Evolutionary conservation across 495 filamentous ascomycete species (phyloP).

Genomic region (Trichoderma parareesei): DNA sequence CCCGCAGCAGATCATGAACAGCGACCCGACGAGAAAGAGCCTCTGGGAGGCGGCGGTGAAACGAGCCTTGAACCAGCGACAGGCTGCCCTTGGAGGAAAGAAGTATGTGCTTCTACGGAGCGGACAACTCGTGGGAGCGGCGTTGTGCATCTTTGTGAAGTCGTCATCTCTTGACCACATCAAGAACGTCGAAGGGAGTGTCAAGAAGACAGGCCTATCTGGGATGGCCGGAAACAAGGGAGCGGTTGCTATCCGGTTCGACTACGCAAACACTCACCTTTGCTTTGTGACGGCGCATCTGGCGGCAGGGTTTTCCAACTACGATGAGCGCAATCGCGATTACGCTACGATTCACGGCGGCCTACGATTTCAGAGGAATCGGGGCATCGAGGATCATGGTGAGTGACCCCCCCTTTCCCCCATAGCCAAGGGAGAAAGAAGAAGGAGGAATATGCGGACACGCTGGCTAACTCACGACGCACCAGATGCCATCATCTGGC

Average conservation of each 20-base stretch:
- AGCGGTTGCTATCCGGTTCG: conserved; percentile 91
- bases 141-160: conserved; percentile 83
- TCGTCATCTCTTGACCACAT: conserved; percentile 66
- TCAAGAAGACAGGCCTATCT: conserved; percentile 97
- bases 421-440: neutral
- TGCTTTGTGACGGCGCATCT: conserved; percentile 97
- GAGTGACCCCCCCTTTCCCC: conserved; percentile 14
- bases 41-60: conserved; percentile 80
- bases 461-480: neutral
- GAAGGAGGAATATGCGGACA: neutral
- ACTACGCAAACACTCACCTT: conserved; percentile 85
- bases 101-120: conserved; percentile 85
- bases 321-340: conserved; percentile 90
- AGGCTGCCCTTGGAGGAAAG: conserved; percentile 51
- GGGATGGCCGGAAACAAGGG: conserved; percentile 98
- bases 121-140: conserved; percentile 91
- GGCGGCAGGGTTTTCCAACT: conserved; percentile 93
- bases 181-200: conserved; percentile 91
- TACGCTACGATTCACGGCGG: conserved; percentile 84
- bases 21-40: conserved; percentile 77
- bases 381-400: conserved; percentile 82
- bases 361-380: conserved; percentile 80
- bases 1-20: conserved; percentile 98
- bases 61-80: conserved; percentile 62
- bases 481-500: conserved; percentile 80